Evolutionary conservation across 2,329 filamentous ascomycete species (phyloP), one percentile per base, ranked within the genome.

Genomic region (Ophiostoma sp.): DNA sequence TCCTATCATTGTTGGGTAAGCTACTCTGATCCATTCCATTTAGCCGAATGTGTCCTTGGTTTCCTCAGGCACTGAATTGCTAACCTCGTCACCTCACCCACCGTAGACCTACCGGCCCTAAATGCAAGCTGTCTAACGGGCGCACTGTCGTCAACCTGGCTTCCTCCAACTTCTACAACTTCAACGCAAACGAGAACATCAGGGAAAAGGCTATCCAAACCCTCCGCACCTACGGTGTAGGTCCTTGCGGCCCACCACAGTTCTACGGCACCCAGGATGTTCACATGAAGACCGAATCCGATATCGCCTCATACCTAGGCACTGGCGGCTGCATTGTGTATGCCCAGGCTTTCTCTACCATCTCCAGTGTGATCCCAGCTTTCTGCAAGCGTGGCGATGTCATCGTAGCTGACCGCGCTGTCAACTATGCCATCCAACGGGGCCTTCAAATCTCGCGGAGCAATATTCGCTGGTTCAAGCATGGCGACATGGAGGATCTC

Each of bases 231-330:
- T 99, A 99, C 76, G 95, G 95, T 70, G 96, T 99, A 57, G 96
- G 95, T 10, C 94, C 95, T 71, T 99, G 95, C 78, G 95, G 95
- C 27, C 95, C 95, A 23, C 95, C 95, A 6, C 94, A 96, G 74
- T 99, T 99, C 82, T 99, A 99, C 81, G 95, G 94, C 74, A 99
- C 93, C 41, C 94, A 98, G 79, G 95, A 99, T 80, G 94, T 98
- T 65, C 95, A 99, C 80, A 94, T 97, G 87, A 95, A 96, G 83
- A 93, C 93, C 20, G 95, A 99, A 81, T 88, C 92, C 70, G 94
- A 98, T 78, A 94, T 99, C 77, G 93, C 95, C 33, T 87, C 91
- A 11, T 96, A 94, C 78, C 81, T 99, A 35, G 95, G 95, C 33
- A 92, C 92, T 1, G 89, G 94, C 69, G 89, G 90, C 41, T 96